Evolutionary conservation across 192 early-diverging fungal genomes (phyloP).

Genomic region (Pilaira anomala): DNA sequence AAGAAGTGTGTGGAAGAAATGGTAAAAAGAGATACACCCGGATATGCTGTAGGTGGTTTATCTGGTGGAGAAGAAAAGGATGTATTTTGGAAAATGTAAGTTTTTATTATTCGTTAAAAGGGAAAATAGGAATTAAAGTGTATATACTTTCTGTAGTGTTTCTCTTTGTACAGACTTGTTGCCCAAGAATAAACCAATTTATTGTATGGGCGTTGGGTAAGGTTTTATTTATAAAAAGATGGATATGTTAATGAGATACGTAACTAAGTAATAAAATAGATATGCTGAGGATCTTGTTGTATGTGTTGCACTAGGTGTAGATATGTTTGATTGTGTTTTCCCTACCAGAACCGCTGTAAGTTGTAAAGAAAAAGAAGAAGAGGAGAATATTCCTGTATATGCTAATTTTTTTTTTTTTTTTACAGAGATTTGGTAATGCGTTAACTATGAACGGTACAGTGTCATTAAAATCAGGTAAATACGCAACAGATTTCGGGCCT

Average conservation of each 20-base stretch:
- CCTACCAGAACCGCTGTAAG: constrained; percentile 79
- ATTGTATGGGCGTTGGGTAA: constrained; percentile 89
- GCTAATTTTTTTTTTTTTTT: too few relatives aligned
- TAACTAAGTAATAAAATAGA: constrained; percentile 15
- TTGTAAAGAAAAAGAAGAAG: not conserved
- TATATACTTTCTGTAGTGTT: constrained; percentile 45
- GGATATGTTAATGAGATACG: not conserved
- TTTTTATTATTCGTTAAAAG: not conserved
- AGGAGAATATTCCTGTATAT: not conserved
- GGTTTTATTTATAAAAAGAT: not conserved
- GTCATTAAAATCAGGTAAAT: constrained; percentile 59
- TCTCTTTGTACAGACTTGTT: constrained; percentile 74
- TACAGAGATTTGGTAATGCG: constrained; percentile 78
- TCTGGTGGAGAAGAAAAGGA: constrained; percentile 87
- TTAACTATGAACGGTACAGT: constrained; percentile 70
- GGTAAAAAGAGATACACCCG: constrained; percentile 74
- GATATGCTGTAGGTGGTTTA: constrained; percentile 84
- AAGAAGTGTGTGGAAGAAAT: constrained; percentile 75
- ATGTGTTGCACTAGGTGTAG: constrained; percentile 81
- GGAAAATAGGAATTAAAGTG: not conserved
- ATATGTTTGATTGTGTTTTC: constrained; percentile 92
- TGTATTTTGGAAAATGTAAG: constrained; percentile 75
- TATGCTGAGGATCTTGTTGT: constrained; percentile 83
- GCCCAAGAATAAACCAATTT: constrained; percentile 79
- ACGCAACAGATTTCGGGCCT: constrained; percentile 60